phyloP scores from a whole-genome alignment of 192 early-diverging fungal species.

The Umbelopsis ramanniana region DNA sequence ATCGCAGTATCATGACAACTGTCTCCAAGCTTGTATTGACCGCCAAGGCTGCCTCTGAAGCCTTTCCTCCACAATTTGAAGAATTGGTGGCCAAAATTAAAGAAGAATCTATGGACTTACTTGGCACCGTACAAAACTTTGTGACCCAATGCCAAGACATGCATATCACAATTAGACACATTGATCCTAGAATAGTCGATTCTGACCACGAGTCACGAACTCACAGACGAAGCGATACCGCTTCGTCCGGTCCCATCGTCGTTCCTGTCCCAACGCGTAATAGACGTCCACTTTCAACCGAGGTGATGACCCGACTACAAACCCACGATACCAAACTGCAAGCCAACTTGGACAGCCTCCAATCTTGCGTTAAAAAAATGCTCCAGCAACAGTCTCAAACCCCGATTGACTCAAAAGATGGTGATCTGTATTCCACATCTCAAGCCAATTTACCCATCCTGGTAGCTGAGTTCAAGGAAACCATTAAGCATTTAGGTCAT shows the following conservation, averaged over 20 bases:
- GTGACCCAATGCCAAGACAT: slow-evolving; percentile 47
- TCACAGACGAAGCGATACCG: neutral
- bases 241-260: neutral
- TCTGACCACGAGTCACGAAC: neutral
- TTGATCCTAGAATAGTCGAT: slow-evolving; percentile 42
- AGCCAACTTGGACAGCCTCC: slow-evolving; percentile 6
- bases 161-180: slow-evolving; percentile 43
- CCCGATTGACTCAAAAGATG: neutral
- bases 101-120: slow-evolving; percentile 74
- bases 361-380: neutral
- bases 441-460: slow-evolving; percentile 26
- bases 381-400: neutral
- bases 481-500: slow-evolving; percentile 28
- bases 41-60: slow-evolving; percentile 77
- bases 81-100: slow-evolving; percentile 69
- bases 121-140: slow-evolving; percentile 76
- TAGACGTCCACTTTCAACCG: neutral
- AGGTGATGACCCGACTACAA: neutral
- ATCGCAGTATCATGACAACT: slow-evolving; percentile 80
- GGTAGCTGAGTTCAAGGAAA: slow-evolving; percentile 3
- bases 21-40: slow-evolving; percentile 85
- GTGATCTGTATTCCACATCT: slow-evolving; percentile 23
- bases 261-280: neutral
- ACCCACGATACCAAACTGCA: neutral
- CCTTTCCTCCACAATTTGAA: neutral